A percentile compares a stretch with the other conserved stretches of the same genome.
phyloP scores from a whole-genome alignment of 148 eudicot genomes.

The Linanthus parryae region DNA sequence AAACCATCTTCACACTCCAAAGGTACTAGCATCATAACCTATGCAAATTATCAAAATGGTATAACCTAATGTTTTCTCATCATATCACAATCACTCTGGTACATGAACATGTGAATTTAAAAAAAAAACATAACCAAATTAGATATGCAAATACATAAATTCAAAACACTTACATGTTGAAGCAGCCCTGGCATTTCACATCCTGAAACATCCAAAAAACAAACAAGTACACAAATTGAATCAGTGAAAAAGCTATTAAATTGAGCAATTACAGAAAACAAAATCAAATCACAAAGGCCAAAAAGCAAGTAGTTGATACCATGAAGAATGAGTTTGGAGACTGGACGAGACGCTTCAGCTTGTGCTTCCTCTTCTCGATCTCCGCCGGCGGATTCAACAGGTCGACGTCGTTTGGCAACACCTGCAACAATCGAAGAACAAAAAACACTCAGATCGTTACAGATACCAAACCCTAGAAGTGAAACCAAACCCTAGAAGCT shows the following conservation, averaged over 20 bases:
- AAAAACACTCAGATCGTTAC: no score
- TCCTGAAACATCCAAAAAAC: constrained; percentile 4
- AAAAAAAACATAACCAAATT: no score
- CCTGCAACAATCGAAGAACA: no score
- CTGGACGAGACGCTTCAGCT: constrained; percentile 24
- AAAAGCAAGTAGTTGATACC: constrained; percentile 1
- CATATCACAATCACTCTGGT: no score
- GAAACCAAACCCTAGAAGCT: no score
- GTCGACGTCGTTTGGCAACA: constrained; percentile 21
- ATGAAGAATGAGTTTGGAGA: constrained; percentile 27
- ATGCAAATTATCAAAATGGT: no score
- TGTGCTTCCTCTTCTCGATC: constrained; percentile 25
- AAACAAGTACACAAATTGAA: neutral
- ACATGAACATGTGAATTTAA: no score
- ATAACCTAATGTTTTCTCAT: no score
- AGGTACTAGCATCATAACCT: no score
- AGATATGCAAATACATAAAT: no score
- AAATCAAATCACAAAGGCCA: neutral
- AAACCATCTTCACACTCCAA: no score
- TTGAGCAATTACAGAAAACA: neutral
- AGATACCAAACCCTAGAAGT: no score
- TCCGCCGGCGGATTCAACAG: constrained; percentile 22
- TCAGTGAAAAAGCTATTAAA: neutral
- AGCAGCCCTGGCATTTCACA: constrained; percentile 25
- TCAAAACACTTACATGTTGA: constrained; percentile 24